Percentiles rank a stretch among this genome's conserved stretches.
These are phyloP conservation scores for Phalaenopsis equestris DNA, from an alignment of 106 monocot genomes.

Conservation along the genomic window DNA sequence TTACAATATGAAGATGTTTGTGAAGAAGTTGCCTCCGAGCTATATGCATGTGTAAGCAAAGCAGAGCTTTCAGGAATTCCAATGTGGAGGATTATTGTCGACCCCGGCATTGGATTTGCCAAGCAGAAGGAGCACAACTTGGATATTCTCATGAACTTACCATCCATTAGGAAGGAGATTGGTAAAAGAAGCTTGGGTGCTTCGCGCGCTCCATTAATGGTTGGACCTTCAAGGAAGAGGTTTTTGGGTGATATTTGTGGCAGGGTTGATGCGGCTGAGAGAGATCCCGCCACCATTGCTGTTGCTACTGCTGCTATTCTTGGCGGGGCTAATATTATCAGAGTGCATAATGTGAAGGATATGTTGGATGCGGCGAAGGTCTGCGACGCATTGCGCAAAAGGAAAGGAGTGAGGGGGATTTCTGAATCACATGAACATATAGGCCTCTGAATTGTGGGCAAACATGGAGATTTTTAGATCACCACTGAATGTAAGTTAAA, in stretches of 20 bases:
- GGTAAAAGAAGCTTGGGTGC: conserved; percentile 39
- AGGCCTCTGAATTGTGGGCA: not conserved
- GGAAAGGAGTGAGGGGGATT: not conserved
- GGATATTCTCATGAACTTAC: conserved; percentile 53
- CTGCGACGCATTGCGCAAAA: conserved; percentile 63
- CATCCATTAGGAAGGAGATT: conserved; percentile 43
- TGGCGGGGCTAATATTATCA: conserved; percentile 79
- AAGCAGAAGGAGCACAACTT: conserved; percentile 64
- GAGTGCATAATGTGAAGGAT: conserved; percentile 76
- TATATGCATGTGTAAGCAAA: conserved; percentile 36
- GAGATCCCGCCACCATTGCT: conserved; percentile 81
- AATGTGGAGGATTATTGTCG: conserved; percentile 71
- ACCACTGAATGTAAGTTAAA: too few species aligned
- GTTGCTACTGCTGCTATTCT: conserved; percentile 56
- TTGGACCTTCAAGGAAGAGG: conserved; percentile 88
- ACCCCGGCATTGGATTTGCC: conserved; percentile 89
- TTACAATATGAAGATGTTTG: conserved; percentile 65
- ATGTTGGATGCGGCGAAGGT: conserved; percentile 72
- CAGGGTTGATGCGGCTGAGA: conserved; percentile 42
- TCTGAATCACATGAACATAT: not conserved
- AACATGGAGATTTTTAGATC: not conserved
- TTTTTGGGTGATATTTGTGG: conserved; percentile 83
- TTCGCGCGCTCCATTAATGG: conserved; percentile 59
- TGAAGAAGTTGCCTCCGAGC: conserved; percentile 57
- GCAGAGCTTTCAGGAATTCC: conserved; percentile 80